Evolutionary conservation across 1,139 yeast species (phyloP).

Genomic region (Suzukiozyma palmioleophila): DNA sequence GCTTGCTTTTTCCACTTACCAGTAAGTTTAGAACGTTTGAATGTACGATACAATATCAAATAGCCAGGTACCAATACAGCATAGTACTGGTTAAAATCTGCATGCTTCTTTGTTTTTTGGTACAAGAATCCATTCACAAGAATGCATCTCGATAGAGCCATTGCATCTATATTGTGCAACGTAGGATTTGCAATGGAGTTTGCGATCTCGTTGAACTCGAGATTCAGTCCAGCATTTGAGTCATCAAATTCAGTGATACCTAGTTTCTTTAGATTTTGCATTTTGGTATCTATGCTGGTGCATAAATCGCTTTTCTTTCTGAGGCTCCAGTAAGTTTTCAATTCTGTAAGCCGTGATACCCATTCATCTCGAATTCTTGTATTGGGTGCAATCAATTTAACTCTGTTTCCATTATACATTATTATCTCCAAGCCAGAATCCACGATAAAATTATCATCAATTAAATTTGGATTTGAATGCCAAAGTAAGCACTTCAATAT

Average conservation of each 20-base stretch:
- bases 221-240: conserved; percentile 47
- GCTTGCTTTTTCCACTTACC: conserved; percentile 45
- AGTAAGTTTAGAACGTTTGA: conserved; percentile 38
- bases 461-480: conserved; percentile 24
- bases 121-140: conserved; percentile 60
- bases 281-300: conserved; percentile 33
- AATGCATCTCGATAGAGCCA: conserved; percentile 58
- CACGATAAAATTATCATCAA: conserved; percentile 26
- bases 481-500: conserved; percentile 42
- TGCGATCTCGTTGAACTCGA: conserved; percentile 51
- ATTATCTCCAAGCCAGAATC: conserved; percentile 52
- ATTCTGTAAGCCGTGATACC: conserved; percentile 46
- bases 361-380: conserved; percentile 55
- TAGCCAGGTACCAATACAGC: conserved; percentile 71
- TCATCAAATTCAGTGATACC: conserved; percentile 57
- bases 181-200: conserved; percentile 51
- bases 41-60: conserved; percentile 47
- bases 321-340: conserved; percentile 57
- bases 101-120: conserved; percentile 65
- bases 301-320: conserved; percentile 41
- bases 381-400: conserved; percentile 59
- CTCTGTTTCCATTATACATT: conserved; percentile 41
- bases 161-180: conserved; percentile 51
- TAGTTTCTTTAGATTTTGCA: conserved; percentile 43
- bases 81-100: conserved; percentile 56